Conservation (phyloP, 2,329 filamentous ascomycete genomes). For the Thelonectria rubi region DNA sequence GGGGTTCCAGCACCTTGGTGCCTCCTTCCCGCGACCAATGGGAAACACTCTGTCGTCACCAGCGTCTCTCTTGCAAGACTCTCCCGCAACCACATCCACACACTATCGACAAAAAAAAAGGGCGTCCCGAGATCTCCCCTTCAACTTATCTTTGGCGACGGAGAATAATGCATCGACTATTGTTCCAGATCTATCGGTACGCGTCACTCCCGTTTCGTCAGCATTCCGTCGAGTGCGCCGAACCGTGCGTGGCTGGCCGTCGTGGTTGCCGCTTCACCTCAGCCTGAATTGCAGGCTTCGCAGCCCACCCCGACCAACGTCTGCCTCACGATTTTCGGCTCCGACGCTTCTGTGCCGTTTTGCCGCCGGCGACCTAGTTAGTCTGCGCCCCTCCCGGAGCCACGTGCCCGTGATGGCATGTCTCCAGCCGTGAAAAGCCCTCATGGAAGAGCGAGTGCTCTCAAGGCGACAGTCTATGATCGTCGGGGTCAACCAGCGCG, state of each 20-base stretch:
- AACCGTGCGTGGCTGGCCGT: background rate
- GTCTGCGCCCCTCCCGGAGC: background rate
- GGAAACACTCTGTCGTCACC: background rate
- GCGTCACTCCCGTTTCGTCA: background rate
- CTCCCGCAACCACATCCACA: background rate
- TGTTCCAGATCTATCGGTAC: background rate
- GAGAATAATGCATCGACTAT: background rate
- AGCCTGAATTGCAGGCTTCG: background rate
- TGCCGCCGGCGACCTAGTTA: background rate
- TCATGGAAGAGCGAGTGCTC: background rate
- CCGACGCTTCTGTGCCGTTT: background rate
- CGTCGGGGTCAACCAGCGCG: background rate
- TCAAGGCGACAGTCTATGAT: background rate
- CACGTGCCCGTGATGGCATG: background rate
- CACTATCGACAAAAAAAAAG: background rate
- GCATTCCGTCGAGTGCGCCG: background rate
- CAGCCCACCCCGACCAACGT: background rate
- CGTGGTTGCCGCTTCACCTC: background rate
- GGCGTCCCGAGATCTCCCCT: background rate
- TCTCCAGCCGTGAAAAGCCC: background rate
- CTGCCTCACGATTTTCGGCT: background rate
- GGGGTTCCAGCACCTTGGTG: slow-evolving; percentile 8
- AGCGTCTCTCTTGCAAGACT: background rate
- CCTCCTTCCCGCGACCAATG: background rate
- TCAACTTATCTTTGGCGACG: background rate